phyloP scores from a whole-genome alignment of 768 basidiomycete genomes.

The Amanita brunnescens region DNA sequence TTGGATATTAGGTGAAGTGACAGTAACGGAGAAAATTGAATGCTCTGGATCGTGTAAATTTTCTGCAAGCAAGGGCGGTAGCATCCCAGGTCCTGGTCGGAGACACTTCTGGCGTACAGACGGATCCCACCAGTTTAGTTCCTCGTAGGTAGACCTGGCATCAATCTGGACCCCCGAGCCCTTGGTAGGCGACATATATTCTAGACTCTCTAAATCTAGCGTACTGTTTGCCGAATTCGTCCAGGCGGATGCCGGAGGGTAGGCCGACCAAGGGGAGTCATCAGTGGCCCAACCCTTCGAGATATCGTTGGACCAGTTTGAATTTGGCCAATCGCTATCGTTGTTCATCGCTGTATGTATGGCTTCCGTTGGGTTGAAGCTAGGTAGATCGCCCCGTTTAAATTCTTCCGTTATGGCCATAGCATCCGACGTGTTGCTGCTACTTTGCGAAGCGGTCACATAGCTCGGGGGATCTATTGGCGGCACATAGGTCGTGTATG shows the following conservation, averaged over 20 bases:
- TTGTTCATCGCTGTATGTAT: constrained; percentile 10
- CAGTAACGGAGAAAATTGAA: constrained; percentile 55
- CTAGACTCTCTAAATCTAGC: constrained; percentile 17
- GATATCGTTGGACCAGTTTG: constrained; percentile 13
- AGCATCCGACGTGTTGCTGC: constrained; percentile 42
- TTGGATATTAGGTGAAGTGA: constrained; percentile 18
- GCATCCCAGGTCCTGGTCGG: constrained; percentile 64
- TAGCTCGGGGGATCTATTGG: constrained; percentile 31
- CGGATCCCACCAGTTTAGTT: constrained; percentile 62
- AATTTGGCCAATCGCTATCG: constrained; percentile 13
- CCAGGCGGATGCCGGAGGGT: constrained; percentile 10
- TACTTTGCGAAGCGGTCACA: constrained; percentile 17
- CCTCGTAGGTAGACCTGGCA: constrained; percentile 52
- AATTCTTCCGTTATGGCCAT: constrained; percentile 42
- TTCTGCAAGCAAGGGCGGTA: constrained; percentile 61
- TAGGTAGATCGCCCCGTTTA: constrained; percentile 25
- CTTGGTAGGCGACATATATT: constrained; percentile 18
- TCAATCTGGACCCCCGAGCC: constrained; percentile 38
- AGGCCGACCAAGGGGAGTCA: constrained; percentile 8
- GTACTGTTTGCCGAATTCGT: constrained; percentile 8
- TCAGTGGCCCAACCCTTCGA: constrained; percentile 13
- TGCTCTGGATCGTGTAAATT: constrained; percentile 66
- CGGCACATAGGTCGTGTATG: constrained; percentile 30
- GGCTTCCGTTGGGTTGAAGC: constrained; percentile 25
- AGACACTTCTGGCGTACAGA: constrained; percentile 31